phyloP scores from a whole-genome alignment of 495 filamentous ascomycete species.

The Xylaria telfairii region DNA sequence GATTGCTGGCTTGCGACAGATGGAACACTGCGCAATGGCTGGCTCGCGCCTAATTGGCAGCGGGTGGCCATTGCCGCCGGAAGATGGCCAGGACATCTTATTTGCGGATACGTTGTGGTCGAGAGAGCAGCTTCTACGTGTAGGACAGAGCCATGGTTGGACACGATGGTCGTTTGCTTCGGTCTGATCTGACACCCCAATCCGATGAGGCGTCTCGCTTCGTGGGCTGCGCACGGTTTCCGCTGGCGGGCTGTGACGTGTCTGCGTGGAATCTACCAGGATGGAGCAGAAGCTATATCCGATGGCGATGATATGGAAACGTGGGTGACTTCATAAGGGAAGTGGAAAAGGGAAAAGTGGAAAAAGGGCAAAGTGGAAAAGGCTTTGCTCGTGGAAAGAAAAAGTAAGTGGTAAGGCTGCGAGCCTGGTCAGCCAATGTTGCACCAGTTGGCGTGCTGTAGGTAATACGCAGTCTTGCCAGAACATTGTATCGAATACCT shows the following conservation, averaged over 20 bases:
- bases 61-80: background rate
- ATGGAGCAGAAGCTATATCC: background rate
- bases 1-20: background rate
- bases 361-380: background rate
- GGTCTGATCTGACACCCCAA: background rate
- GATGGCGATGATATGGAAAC: background rate
- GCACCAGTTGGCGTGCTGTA: background rate
- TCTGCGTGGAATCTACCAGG: background rate
- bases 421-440: background rate
- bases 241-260: background rate
- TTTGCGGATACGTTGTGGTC: background rate
- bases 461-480: too few relatives aligned
- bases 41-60: background rate
- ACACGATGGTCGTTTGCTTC: background rate
- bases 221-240: background rate
- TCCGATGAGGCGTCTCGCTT: background rate
- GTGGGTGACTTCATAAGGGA: too few relatives aligned
- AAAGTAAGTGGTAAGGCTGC: background rate
- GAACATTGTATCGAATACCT: too few relatives aligned
- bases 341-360: too few relatives aligned
- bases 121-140: background rate
- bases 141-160: slow-evolving; percentile 2
- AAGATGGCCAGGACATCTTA: background rate
- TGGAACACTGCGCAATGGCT: background rate
- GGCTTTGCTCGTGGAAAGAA: background rate